A percentile compares a stretch with the other conserved stretches of the same genome.
phyloP scores from a whole-genome alignment of 345 rosid species.

The Arabis alpina region DNA sequence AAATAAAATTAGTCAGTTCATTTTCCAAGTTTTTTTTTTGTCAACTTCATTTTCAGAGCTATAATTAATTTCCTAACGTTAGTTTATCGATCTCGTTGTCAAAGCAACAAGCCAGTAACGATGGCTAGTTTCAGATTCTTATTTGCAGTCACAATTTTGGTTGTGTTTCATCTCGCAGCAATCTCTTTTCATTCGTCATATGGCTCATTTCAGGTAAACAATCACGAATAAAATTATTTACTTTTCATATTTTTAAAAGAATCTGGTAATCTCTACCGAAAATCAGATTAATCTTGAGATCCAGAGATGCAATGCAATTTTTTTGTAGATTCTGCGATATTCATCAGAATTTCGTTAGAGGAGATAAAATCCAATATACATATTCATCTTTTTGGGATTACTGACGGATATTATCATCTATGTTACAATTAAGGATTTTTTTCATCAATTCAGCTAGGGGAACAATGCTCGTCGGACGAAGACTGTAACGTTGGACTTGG shows the following conservation, averaged over 20 bases:
- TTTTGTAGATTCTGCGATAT: neutral
- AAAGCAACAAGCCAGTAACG: slow-evolving; percentile 12
- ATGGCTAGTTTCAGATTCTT: slow-evolving; percentile 32
- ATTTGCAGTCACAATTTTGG: slow-evolving; percentile 12
- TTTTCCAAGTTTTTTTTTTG: too few relatives aligned
- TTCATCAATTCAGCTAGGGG: slow-evolving; percentile 35
- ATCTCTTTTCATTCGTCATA: slow-evolving; percentile 9
- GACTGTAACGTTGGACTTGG: slow-evolving; percentile 47
- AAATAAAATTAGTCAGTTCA: neutral
- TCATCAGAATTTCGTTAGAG: neutral
- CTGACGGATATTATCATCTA: neutral
- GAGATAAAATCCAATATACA: neutral
- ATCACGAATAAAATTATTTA: neutral
- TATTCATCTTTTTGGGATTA: neutral
- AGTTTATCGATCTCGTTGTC: slow-evolving; percentile 6
- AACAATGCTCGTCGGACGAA: slow-evolving; percentile 43
- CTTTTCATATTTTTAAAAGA: neutral
- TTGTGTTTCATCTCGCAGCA: slow-evolving; percentile 23
- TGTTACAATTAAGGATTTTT: neutral
- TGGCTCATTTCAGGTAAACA: slow-evolving; percentile 32
- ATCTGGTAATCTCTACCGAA: neutral
- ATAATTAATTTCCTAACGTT: neutral
- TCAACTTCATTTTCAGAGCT: neutral
- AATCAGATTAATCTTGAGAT: slow-evolving; percentile 18
- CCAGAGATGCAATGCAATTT: neutral